Evolutionary conservation across 73 alveolate species (phyloP), one percentile per base, ranked within the genome.

Genomic region (Paramecium primaurelia): DNA sequence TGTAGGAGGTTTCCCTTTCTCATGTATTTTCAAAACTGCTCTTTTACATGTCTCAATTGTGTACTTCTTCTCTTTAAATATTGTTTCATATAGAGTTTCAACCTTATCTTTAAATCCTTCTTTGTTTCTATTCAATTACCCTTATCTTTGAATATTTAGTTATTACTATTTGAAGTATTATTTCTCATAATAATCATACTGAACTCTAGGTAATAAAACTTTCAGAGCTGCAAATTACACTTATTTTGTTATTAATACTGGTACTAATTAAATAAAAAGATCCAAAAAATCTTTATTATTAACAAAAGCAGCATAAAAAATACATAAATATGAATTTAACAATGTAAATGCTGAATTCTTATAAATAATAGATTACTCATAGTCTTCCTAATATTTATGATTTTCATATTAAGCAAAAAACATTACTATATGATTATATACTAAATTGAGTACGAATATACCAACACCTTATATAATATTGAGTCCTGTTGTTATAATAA

Each of bases 321-420:
- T 47, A 25, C 88, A 77, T 2, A 89, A 51, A 71, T 89, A 89
- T 14, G 92, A 71, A 38, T 89, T 89, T 7, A 89, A 16, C 8
- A 89, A 77, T 12, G 71, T 89, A 18, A 89, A 89, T n/a, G 94
- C 87, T 60, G 88, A 71, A 16, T 71, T 77, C 47, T 89, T 89
- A 16, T 89, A 89, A 28, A 89, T 71, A 7, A 89, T 45, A 3
- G 94, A 89, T 89, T 59, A 32, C 26, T 89, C 94, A 44, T 89
- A 89, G 22, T 89, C 59, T 58, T 59, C 71, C 11, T 38, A 11
- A 44, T 71, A 89, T 47, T 89, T 89, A 14, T 89, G 94, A 71
- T 89, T 89, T 71, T 89, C 94, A 22, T 45, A 64, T 71, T 71
- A 4, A 20, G 92, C 94, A 71, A 71, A 89, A 14, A 32, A 40